Conservation (phyloP, 2,329 filamentous ascomycete species). For the Cordyceps cicadae region DNA sequence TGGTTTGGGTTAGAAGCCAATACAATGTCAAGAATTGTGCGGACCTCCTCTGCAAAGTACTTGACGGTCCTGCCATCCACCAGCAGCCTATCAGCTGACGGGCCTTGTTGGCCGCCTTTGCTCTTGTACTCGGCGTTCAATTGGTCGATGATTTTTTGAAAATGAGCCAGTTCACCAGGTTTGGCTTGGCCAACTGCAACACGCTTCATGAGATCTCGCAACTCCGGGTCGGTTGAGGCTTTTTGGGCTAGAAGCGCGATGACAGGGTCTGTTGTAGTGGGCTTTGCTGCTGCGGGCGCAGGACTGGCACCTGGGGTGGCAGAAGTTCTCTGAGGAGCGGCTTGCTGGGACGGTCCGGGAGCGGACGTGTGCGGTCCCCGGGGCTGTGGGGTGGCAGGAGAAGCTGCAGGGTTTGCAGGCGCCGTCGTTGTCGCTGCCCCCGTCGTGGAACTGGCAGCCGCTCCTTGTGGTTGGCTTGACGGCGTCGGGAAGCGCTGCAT, state of each 20-base stretch:
- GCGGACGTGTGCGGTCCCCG: background rate
- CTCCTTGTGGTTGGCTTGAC: conserved; percentile 10
- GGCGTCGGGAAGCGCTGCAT: conserved; percentile 5
- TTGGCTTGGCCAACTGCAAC: conserved; percentile 69
- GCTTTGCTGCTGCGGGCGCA: conserved; percentile 16
- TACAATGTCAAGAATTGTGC: conserved; percentile 50
- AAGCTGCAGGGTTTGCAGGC: conserved; percentile 1
- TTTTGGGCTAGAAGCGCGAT: conserved; percentile 71
- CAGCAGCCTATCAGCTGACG: conserved; percentile 45
- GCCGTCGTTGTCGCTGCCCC: conserved; percentile 1
- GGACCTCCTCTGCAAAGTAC: conserved; percentile 52
- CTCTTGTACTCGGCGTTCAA: conserved; percentile 55
- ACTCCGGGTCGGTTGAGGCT: conserved; percentile 61
- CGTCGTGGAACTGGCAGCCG: conserved; percentile 17
- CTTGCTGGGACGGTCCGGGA: background rate
- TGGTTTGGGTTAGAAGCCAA: conserved; percentile 50
- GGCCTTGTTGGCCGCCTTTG: conserved; percentile 41
- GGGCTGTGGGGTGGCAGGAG: background rate
- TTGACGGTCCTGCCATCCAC: conserved; percentile 49
- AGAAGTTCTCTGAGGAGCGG: background rate
- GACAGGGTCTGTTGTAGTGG: conserved; percentile 56
- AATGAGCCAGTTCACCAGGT: conserved; percentile 62
- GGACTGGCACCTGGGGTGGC: conserved; percentile 12
- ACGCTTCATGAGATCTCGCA: conserved; percentile 75
- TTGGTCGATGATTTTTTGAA: conserved; percentile 74